Evolutionary conservation across 2,329 filamentous ascomycete genomes (phyloP).

Genomic region (Fusarium fujikuroi): DNA sequence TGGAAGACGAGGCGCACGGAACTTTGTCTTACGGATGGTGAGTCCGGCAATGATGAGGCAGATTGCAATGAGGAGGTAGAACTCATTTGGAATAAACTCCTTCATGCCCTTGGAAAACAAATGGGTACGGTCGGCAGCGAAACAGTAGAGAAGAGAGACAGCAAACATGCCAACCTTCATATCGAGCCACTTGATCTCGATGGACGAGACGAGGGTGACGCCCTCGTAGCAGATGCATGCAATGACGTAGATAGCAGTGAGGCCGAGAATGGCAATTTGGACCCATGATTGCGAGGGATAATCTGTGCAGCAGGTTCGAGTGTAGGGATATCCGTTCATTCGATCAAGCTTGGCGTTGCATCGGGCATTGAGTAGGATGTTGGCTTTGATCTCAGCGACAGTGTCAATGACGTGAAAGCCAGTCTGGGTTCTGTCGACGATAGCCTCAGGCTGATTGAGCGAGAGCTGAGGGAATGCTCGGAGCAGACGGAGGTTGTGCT

Average conservation of each 20-base stretch:
- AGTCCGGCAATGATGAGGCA: constrained; percentile 12
- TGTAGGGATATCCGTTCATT: constrained; percentile 53
- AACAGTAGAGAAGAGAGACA: constrained; percentile 44
- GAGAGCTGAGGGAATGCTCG: constrained; percentile 37
- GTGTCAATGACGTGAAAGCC: constrained; percentile 48
- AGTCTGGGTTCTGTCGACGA: constrained; percentile 37
- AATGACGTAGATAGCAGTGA: constrained; percentile 31
- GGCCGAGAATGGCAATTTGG: constrained; percentile 39
- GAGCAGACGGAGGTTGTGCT: constrained; percentile 35
- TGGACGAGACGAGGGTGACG: constrained; percentile 21
- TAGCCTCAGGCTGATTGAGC: constrained; percentile 29
- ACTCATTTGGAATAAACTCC: constrained; percentile 33
- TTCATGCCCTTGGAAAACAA: constrained; percentile 45
- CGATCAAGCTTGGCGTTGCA: constrained; percentile 58
- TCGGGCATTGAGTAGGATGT: constrained; percentile 62
- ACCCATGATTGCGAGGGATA: constrained; percentile 49
- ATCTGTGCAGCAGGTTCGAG: constrained; percentile 63
- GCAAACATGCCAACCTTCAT: constrained; percentile 44
- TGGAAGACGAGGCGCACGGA: constrained; percentile 24
- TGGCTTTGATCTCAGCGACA: constrained; percentile 48
- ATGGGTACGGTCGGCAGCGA: constrained; percentile 45
- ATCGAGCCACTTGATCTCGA: constrained; percentile 28
- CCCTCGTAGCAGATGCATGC: constrained; percentile 34
- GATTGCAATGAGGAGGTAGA: constrained; percentile 26
- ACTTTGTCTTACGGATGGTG: constrained; percentile 34